Conservation (phyloP, 2,329 filamentous ascomycete species). For the Coniochaeta sp. region DNA sequence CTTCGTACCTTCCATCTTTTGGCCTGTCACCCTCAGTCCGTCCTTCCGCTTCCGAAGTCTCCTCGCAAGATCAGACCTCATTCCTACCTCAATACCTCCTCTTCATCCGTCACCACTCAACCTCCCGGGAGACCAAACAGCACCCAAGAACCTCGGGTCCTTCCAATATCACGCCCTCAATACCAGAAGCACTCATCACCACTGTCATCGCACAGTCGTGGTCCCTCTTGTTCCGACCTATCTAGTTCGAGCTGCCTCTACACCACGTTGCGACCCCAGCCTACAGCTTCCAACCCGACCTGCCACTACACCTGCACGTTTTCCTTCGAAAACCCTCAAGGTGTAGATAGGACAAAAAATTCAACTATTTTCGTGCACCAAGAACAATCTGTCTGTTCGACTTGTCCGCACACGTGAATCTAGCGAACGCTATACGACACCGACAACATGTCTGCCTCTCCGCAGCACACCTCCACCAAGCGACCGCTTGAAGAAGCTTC, state of each 20-base stretch:
- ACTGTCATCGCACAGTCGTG: constrained; percentile 3
- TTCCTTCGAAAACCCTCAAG: constrained; percentile 74
- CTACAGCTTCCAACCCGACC: constrained; percentile 28
- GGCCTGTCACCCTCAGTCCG: constrained; percentile 3
- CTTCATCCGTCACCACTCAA: constrained; percentile 5
- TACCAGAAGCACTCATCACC: constrained; percentile 8
- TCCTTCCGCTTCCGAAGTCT: constrained; percentile 21
- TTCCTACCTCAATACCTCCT: constrained; percentile 7
- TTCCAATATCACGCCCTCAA: constrained; percentile 8
- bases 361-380: constrained; percentile 32
- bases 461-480: constrained; percentile 67
- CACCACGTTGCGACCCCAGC: constrained; percentile 11
- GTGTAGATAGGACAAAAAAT: constrained; percentile 64
- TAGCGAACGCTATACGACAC: constrained; percentile 18
- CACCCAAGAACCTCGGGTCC: constrained; percentile 5
- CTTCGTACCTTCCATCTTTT: constrained; percentile 3
- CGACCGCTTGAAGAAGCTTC: constrained; percentile 95
- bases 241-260: constrained; percentile 9
- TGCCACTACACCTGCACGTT: constrained; percentile 80
- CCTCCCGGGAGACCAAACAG: constrained; percentile 7
- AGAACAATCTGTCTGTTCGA: constrained; percentile 29
- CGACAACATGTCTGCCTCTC: constrained; percentile 65
- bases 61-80: constrained; percentile 18
- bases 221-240: constrained; percentile 7
- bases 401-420: constrained; percentile 14